Evolutionary conservation across 2,329 filamentous ascomycete species (phyloP).

Genomic region (Xylaria sp.): DNA sequence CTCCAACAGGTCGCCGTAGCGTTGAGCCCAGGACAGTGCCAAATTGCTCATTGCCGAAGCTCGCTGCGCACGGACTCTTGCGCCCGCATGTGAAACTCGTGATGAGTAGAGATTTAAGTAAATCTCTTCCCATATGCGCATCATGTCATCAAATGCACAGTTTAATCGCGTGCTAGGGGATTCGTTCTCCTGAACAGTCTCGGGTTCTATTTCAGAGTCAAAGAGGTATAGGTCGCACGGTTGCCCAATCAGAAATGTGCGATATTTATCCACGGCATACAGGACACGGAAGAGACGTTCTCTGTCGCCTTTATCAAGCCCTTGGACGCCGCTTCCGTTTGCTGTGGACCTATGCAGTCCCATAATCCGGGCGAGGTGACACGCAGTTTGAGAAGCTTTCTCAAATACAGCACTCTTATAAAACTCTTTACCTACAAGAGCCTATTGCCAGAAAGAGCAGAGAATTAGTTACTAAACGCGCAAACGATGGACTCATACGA

Average conservation of each 20-base stretch:
- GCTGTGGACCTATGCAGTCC: constrained; percentile 1
- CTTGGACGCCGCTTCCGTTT: background rate
- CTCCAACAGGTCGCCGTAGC: background rate
- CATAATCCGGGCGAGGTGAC: constrained; percentile 12
- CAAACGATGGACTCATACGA: no score
- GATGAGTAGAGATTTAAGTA: constrained; percentile 13
- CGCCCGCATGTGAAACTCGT: background rate
- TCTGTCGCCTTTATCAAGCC: background rate
- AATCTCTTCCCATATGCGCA: constrained; percentile 17
- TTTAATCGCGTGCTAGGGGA: background rate
- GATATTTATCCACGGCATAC: constrained; percentile 13
- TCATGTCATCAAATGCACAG: constrained; percentile 13
- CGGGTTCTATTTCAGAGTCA: background rate
- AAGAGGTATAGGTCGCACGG: constrained; percentile 17
- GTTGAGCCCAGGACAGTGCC: constrained; percentile 5
- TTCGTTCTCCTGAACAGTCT: background rate
- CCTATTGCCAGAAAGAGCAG: background rate
- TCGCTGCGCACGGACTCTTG: background rate
- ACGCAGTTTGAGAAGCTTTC: constrained; percentile 10
- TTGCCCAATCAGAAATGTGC: constrained; percentile 5
- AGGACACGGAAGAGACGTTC: constrained; percentile 11
- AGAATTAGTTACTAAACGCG: no score
- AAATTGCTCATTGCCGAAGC: constrained; percentile 3
- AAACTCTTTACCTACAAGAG: constrained; percentile 16
- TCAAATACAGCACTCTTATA: constrained; percentile 12